Evolutionary conservation across 2,329 filamentous ascomycete species (phyloP).

Genomic region (Beauveria australis): DNA sequence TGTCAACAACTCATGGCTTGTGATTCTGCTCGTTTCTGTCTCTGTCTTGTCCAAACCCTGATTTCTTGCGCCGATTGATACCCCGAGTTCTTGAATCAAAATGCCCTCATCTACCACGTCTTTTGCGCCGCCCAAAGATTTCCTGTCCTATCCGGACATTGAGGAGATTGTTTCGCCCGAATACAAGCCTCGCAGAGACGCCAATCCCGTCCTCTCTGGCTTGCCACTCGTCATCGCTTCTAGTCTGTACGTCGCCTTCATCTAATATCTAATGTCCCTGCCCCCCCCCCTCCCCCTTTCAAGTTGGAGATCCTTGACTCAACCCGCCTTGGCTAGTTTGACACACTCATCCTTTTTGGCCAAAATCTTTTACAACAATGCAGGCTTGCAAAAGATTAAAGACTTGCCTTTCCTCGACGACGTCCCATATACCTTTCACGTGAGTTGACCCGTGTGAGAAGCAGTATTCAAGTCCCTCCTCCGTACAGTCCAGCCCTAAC

Average conservation of each 20-base stretch:
- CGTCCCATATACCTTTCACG: constrained; percentile 38
- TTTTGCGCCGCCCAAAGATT: not conserved
- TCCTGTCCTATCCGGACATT: constrained; percentile 5
- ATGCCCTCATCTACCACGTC: not conserved
- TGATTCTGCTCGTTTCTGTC: not conserved
- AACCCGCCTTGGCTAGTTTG: constrained; percentile 37
- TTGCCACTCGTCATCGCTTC: constrained; percentile 4
- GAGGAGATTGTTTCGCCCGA: not conserved
- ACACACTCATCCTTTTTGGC: constrained; percentile 53
- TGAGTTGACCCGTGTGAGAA: constrained; percentile 19
- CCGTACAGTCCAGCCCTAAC: not conserved
- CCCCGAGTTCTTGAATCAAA: no score
- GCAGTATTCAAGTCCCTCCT: not conserved
- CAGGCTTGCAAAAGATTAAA: constrained; percentile 43
- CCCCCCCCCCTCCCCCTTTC: not conserved
- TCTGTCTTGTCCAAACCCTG: not conserved
- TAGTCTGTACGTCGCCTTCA: not conserved
- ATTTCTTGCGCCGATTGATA: not conserved
- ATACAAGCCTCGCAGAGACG: constrained; percentile 3
- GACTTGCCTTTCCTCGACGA: constrained; percentile 39
- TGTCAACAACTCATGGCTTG: not conserved
- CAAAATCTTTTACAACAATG: constrained; percentile 61
- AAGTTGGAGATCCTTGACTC: not conserved
- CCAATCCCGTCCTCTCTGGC: constrained; percentile 8
- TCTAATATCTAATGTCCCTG: not conserved